Evolutionary conservation across 768 basidiomycete genomes (phyloP), one percentile per base, ranked within the genome.

Genomic region (Pleurotus salmoneostramineus): DNA sequence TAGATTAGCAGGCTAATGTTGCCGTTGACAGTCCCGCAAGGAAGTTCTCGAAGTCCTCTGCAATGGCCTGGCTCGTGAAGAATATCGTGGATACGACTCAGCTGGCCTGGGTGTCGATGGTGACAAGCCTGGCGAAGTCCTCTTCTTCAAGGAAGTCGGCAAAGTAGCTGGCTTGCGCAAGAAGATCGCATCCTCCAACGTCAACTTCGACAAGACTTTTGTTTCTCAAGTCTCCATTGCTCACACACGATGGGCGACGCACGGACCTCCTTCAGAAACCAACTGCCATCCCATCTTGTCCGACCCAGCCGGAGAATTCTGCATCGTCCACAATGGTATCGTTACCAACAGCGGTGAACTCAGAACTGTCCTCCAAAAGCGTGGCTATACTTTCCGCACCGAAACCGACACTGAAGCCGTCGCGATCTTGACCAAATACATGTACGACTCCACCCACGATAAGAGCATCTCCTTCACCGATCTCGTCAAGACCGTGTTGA

Each of bases 211-310:
- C 68, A 94, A 92, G 78, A 79, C 83, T 37, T 88, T 84, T 72
- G 69, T 93, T 52, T 85, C 88, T 43, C 95, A 98, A 75, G 93
- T 95, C 46, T 94, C 93, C 40, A 98, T 99, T 74, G 96, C 96
- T 10, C 97, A 99, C 76, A 99, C 97, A 10, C 92, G 97, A 63
- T 99, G 97, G 97, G 97, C 97, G 2, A 99, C 97, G 15, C 97
- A 99, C 69, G 97, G 97, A 37, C 83, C 87, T 15, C 95, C 95
- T 17, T 89, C 88, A 3, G 81, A 85, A 55, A 72, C 81, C 65
- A 99, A 99, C 75, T 98, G 96, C 76, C 97, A 99, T 72, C 97
- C 97, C 56, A 84, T 97, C 66, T 87, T 87, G 66, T 91, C 90
- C 12, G 94, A 96, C 66, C 75, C 83, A 27, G 78, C 72, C 56